Conservation (phyloP, 1,284 basidiomycete genomes). For the Porodaedalea pini region DNA sequence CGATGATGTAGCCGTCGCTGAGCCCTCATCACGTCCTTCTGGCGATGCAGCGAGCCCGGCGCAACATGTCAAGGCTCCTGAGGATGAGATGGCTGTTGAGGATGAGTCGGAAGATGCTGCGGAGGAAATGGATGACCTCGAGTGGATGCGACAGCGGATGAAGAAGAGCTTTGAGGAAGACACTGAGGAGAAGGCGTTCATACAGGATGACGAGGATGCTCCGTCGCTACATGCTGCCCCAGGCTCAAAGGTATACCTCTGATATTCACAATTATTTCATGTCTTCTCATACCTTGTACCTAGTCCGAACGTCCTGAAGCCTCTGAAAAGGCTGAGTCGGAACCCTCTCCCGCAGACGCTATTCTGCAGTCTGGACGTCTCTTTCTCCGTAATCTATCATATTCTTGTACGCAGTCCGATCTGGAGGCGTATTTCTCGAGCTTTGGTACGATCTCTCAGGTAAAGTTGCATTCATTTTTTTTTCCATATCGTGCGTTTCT, state of each 20-base stretch:
- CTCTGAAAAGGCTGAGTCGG: slow-evolving; percentile 25
- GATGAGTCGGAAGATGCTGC: slow-evolving; percentile 22
- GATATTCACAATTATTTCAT: background rate
- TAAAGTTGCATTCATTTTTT: slow-evolving; percentile 33
- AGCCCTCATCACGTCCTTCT: slow-evolving; percentile 13
- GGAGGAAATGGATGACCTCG: slow-evolving; percentile 53
- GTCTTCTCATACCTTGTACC: background rate
- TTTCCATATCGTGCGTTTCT: background rate
- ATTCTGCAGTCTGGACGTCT: slow-evolving; percentile 80
- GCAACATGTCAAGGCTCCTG: slow-evolving; percentile 23
- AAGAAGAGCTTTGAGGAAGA: slow-evolving; percentile 40
- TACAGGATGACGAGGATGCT: slow-evolving; percentile 45
- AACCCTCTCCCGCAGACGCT: slow-evolving; percentile 52
- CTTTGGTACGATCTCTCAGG: slow-evolving; percentile 75
- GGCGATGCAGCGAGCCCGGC: slow-evolving; percentile 14
- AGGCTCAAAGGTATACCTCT: slow-evolving; percentile 12
- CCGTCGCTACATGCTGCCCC: background rate
- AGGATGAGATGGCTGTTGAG: slow-evolving; percentile 29
- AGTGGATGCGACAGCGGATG: slow-evolving; percentile 73
- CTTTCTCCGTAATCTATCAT: slow-evolving; percentile 90
- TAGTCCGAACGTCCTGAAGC: background rate
- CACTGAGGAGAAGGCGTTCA: slow-evolving; percentile 46
- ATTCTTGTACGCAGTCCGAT: slow-evolving; percentile 76
- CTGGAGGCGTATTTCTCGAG: slow-evolving; percentile 64
- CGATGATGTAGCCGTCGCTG: slow-evolving; percentile 32